These are phyloP conservation scores for Candida coquimbonensis DNA, from an alignment of 805 yeast species.

Conservation along the genomic window DNA sequence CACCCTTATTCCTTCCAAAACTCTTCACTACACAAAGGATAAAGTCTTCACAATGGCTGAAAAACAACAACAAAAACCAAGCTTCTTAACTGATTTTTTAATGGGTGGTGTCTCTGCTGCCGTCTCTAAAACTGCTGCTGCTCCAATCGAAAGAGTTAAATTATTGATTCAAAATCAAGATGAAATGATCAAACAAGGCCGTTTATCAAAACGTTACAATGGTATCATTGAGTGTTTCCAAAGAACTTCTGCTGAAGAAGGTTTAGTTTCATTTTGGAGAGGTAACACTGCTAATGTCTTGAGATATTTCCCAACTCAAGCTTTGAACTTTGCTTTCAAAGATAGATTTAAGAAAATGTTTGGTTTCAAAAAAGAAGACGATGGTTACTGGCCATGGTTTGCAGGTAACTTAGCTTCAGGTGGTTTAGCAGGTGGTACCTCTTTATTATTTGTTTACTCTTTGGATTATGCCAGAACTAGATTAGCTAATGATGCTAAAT, in stretches of 20 bases:
- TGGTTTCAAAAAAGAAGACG: conserved; percentile 89
- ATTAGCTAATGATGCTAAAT: conserved; percentile 97
- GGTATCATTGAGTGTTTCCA: conserved; percentile 93
- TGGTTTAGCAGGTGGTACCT: conserved; percentile 98
- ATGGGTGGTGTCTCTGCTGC: conserved; percentile 99
- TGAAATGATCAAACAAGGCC: conserved; percentile 97
- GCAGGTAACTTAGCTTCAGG: conserved; percentile 98
- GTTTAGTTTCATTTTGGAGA: conserved; percentile 93
- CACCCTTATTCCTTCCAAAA: background rate
- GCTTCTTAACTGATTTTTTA: conserved; percentile 61
- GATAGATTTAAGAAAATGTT: conserved; percentile 93
- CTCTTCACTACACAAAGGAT: background rate
- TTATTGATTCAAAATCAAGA: conserved; percentile 95
- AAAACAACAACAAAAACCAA: conserved; percentile 28
- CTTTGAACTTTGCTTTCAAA: conserved; percentile 96
- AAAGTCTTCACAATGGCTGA: conserved; percentile 10
- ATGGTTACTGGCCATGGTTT: conserved; percentile 88
- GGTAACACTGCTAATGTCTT: conserved; percentile 99
- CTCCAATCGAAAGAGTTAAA: conserved; percentile 96
- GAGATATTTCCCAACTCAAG: conserved; percentile 99
- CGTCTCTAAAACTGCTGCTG: conserved; percentile 95
- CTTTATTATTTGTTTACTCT: conserved; percentile 89
- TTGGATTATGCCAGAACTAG: conserved; percentile 98
- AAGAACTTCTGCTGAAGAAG: conserved; percentile 92
- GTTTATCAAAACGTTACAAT: conserved; percentile 75